Conservation (phyloP, 495 filamentous ascomycete genomes). For the Penicillium goetzii region DNA sequence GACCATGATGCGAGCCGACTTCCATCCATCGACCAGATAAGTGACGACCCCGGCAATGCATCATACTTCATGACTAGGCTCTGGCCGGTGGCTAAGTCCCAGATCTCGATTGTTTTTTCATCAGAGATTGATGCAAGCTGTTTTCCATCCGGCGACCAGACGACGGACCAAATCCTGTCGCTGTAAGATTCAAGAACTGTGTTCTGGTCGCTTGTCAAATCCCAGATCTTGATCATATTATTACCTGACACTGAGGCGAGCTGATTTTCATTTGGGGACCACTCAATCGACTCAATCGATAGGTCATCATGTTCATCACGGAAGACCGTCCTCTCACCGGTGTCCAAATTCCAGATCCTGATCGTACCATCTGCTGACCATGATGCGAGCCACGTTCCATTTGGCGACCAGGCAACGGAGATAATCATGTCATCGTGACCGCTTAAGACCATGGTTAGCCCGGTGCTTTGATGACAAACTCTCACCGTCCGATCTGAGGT, state of each 20-base stretch:
- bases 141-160: neutral
- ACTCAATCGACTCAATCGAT: slow-evolving; percentile 20
- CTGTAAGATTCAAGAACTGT: neutral
- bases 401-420: no score
- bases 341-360: no score
- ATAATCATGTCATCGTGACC: no score
- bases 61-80: no score
- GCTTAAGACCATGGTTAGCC: no score
- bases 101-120: neutral
- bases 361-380: no score
- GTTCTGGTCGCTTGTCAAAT: neutral
- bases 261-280: slow-evolving; percentile 39
- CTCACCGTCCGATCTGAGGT: neutral
- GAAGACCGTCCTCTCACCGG: slow-evolving; percentile 59
- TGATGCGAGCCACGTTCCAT: no score
- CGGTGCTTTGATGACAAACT: no score
- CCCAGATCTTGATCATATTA: slow-evolving; percentile 2
- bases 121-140: slow-evolving; percentile 4
- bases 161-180: neutral
- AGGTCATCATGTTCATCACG: neutral
- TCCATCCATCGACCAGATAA: no score
- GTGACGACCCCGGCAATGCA: no score
- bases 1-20: no score
- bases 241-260: slow-evolving; percentile 38
- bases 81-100: neutral